These are phyloP conservation scores for Fusarium torreyae DNA, from an alignment of 2,329 filamentous ascomycete species.

Conservation along the genomic window DNA sequence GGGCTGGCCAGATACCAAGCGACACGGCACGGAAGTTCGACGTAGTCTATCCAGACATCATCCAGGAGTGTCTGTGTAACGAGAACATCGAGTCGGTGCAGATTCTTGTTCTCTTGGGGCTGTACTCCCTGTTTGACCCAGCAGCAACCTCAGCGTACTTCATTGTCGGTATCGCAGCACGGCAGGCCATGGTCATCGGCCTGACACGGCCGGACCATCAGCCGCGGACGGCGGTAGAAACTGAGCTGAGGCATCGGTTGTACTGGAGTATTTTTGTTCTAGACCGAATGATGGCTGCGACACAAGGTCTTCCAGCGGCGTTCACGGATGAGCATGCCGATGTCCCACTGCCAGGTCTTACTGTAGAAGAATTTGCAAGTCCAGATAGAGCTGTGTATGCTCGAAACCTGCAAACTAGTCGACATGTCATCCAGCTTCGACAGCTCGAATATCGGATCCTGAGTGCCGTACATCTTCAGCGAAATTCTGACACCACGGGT, in stretches of 20 bases:
- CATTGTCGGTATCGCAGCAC: constrained; percentile 58
- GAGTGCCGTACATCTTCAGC: constrained; percentile 54
- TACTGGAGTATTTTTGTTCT: constrained; percentile 63
- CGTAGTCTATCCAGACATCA: constrained; percentile 58
- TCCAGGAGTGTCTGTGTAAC: constrained; percentile 57
- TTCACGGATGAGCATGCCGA: constrained; percentile 58
- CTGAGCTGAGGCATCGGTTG: constrained; percentile 57
- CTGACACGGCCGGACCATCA: constrained; percentile 54
- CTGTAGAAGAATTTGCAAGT: constrained; percentile 62
- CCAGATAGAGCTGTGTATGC: constrained; percentile 56
- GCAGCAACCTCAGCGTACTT: constrained; percentile 58
- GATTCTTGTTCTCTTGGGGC: constrained; percentile 58
- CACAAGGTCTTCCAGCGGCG: constrained; percentile 58
- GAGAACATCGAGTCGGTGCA: constrained; percentile 58
- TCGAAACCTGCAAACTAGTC: constrained; percentile 61
- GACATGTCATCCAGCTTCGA: constrained; percentile 62
- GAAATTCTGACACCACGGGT: constrained; percentile 49
- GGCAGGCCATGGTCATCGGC: constrained; percentile 58
- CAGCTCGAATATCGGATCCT: constrained; percentile 61
- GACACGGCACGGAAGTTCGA: constrained; percentile 54
- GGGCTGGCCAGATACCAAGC: constrained; percentile 58
- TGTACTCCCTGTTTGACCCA: constrained; percentile 63
- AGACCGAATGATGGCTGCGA: constrained; percentile 62
- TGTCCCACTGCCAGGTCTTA: constrained; percentile 61
- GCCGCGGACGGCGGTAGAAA: constrained; percentile 46